These are phyloP conservation scores for Carex littledalei DNA, from an alignment of 176 grass and related monocot genomes.

Conservation along the genomic window DNA sequence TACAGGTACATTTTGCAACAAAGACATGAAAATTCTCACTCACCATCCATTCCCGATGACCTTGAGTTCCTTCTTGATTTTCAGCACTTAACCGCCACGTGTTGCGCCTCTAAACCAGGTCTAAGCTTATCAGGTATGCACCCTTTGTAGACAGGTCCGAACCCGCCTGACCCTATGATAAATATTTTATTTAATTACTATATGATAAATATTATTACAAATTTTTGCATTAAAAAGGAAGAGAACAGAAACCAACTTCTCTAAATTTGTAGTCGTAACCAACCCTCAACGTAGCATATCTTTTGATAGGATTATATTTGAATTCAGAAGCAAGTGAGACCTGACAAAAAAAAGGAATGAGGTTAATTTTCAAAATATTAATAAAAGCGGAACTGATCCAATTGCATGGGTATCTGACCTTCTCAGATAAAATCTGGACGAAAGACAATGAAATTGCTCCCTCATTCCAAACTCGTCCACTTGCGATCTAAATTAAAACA, in stretches of 20 bases:
- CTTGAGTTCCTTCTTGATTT: conserved; percentile 60
- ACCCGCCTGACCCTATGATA: conserved; percentile 71
- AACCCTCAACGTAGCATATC: no score
- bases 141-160: conserved; percentile 97
- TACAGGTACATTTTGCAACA: not conserved
- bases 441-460: conserved; percentile 58
- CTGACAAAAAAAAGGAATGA: no score
- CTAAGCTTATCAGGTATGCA: conserved; percentile 41
- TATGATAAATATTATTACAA: no score
- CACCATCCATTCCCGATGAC: conserved; percentile 92
- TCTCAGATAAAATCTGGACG: conserved; percentile 69
- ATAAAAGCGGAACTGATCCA: not conserved
- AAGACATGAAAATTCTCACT: not conserved
- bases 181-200: no score
- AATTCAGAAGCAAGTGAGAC: no score
- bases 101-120: conserved; percentile 50
- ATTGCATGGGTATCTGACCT: conserved; percentile 35
- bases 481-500: conserved; percentile 45
- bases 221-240: no score
- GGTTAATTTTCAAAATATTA: not conserved
- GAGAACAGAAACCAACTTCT: no score
- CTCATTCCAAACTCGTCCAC: conserved; percentile 50
- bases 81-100: conserved; percentile 86
- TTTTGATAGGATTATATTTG: no score
- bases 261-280: no score